Evolutionary conservation across 1,284 basidiomycete species (phyloP), one percentile per base, ranked within the genome.

Genomic region (Amylostereum areolatum): DNA sequence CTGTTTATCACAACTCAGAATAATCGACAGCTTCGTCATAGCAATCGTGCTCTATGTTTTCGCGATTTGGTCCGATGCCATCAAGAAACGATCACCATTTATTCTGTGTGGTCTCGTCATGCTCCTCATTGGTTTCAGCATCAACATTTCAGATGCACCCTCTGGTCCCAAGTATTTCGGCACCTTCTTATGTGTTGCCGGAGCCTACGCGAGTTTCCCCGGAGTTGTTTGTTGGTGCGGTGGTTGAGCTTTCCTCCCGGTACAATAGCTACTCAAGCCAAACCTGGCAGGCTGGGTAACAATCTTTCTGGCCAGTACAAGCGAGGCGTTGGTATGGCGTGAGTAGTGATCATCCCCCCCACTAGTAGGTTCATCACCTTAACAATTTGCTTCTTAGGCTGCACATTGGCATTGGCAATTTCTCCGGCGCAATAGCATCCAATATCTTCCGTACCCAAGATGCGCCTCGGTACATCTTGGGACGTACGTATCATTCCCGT

Each of bases 241-340:
- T 18, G 10, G 25, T 30, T 3, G 28, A 9, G 5, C 50, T 25
- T 25, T 12, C 4, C 33, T 27, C n/a, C 11, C 18, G 9, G 3
- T 18, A 2, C 30, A 8, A 35, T 29, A 25, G 46, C 30, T 39
- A 31, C 43, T 40, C 9, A 59, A 9, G n/a, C 25, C 34, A 11
- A 31, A 7, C 6, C 18, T 18, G 18, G 9, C 45, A 75, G 78
- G 80, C 61, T 80, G 2, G 75, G 79, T 4, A 82, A 81, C 59
- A 85, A 84, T 55, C 66, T 82, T 2, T 61, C 71, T 18, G 83
- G 83, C 0, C 81, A 83, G 55, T 83, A 81, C 57, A 85, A 85
- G 62, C 79, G 83, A 7, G 81, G 77, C 2, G 71, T 81, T 5
- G 78, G 74, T 3, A 78, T 83, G 74, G 80, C 78, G 0, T 29